Percentiles rank a stretch among this genome's conserved stretches.
phyloP scores from a whole-genome alignment of 257 asterid species.

The Solanum habrochaites region DNA sequence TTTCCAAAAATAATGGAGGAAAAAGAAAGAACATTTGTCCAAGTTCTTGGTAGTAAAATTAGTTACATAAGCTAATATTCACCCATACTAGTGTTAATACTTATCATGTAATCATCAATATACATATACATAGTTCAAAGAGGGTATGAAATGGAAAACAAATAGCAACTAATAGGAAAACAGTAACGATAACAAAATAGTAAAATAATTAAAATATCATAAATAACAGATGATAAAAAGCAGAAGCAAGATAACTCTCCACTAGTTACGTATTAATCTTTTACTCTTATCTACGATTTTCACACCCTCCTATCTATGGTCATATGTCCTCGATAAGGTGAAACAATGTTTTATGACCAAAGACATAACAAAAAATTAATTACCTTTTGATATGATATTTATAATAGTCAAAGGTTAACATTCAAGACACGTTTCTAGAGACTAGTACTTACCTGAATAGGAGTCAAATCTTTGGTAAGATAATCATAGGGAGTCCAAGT shows the following conservation, averaged over 20 bases:
- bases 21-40: neutral
- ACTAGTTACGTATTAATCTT: neutral
- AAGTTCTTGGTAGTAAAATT: neutral
- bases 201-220: too few species aligned
- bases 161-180: neutral
- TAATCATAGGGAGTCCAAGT: conserved; percentile 79
- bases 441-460: conserved; percentile 55
- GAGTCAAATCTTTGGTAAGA: conserved; percentile 56
- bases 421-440: neutral
- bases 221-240: too few species aligned
- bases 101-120: neutral
- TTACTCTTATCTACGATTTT: too few species aligned
- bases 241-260: neutral
- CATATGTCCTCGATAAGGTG: neutral
- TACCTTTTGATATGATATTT: neutral
- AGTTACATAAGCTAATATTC: neutral
- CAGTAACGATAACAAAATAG: neutral
- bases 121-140: neutral
- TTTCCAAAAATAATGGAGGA: neutral
- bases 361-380: neutral
- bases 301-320: neutral
- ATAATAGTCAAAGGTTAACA: neutral
- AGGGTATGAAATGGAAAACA: neutral
- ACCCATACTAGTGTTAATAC: neutral
- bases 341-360: neutral